Evolutionary conservation across 1,139 yeast species (phyloP).

Genomic region (Saccharomyces hybrid): DNA sequence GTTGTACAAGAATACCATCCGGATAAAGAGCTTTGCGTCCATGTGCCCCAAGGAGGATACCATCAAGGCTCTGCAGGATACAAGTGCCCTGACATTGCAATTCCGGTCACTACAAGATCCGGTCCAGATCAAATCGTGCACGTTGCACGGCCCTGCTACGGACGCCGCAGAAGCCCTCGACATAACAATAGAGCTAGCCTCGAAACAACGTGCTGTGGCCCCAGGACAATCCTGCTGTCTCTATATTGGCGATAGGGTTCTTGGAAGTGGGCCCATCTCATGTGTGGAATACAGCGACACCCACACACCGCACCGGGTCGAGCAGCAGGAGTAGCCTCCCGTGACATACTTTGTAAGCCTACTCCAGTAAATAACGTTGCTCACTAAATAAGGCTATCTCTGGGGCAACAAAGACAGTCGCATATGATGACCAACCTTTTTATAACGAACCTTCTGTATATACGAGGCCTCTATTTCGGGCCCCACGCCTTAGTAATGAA

Average conservation of each 20-base stretch:
- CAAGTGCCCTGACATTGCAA: slow-evolving; percentile 42
- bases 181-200: slow-evolving; percentile 7
- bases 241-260: slow-evolving; percentile 55
- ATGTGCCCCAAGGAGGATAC: slow-evolving; percentile 6
- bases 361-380: neutral
- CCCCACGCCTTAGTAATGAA: neutral
- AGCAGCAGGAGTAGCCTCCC: neutral
- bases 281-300: neutral
- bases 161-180: slow-evolving; percentile 33
- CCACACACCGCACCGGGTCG: neutral
- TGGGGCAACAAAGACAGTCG: neutral
- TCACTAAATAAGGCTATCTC: neutral
- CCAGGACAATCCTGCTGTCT: slow-evolving; percentile 83
- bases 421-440: neutral
- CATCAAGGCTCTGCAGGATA: neutral
- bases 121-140: slow-evolving; percentile 22
- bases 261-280: slow-evolving; percentile 66
- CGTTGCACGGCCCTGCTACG: slow-evolving; percentile 14
- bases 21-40: slow-evolving; percentile 30
- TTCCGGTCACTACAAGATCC: slow-evolving; percentile 66
- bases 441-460: neutral
- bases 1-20: slow-evolving; percentile 43
- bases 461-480: neutral
- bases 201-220: slow-evolving; percentile 65
- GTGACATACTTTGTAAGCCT: neutral